These are phyloP conservation scores for Malus hybrid DNA, from an alignment of 331 rosid species.

Conservation along the genomic window DNA sequence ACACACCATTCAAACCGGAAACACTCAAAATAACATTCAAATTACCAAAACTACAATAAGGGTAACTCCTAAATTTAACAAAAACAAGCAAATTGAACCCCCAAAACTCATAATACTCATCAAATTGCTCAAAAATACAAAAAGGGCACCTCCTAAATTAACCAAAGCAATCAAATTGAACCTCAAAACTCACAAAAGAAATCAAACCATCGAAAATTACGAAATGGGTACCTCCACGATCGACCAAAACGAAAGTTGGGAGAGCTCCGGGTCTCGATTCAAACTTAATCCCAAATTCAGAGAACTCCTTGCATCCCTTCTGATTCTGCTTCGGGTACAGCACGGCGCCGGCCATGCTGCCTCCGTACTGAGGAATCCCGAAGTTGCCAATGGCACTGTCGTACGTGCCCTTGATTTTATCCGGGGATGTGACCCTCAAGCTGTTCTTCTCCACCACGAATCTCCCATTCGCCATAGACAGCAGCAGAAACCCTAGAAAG, in stretches of 20 bases:
- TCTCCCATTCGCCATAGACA: constrained; percentile 46
- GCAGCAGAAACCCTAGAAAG: constrained; percentile 62
- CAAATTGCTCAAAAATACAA: not conserved
- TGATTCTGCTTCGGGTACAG: constrained; percentile 71
- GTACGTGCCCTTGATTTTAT: constrained; percentile 56
- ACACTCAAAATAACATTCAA: not conserved
- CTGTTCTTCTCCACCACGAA: constrained; percentile 98
- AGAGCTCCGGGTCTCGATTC: constrained; percentile 78
- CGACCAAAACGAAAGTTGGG: constrained; percentile 83
- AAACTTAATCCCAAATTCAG: constrained; percentile 59
- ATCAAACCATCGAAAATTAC: constrained; percentile 1
- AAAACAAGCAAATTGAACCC: not conserved
- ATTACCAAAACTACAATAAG: not conserved
- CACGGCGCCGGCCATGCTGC: constrained; percentile 90
- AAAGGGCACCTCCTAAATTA: not conserved
- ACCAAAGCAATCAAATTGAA: not conserved
- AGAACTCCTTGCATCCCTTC: constrained; percentile 75
- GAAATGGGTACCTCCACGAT: constrained; percentile 78
- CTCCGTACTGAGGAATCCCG: constrained; percentile 97
- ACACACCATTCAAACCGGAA: not conserved
- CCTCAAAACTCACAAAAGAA: not conserved
- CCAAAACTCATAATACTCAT: not conserved
- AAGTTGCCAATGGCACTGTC: constrained; percentile 98
- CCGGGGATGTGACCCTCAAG: constrained; percentile 91
- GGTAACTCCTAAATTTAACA: not conserved